These are phyloP conservation scores for Backusella circina DNA, from an alignment of 192 early-diverging fungal species.

Conservation along the genomic window DNA sequence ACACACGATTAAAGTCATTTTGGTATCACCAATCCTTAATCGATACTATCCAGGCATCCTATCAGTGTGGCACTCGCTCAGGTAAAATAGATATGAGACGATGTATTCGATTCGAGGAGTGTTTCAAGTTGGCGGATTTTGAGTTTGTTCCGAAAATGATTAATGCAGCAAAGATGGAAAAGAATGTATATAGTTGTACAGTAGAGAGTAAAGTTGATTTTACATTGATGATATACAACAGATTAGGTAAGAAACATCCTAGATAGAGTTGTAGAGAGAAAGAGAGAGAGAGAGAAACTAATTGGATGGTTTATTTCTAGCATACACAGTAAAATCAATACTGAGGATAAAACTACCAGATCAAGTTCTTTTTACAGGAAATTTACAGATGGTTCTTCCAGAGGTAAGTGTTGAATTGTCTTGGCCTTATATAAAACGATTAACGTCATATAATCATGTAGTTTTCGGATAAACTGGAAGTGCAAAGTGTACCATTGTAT, in stretches of 20 bases:
- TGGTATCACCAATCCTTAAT: constrained; percentile 73
- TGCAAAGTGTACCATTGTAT: constrained; percentile 34
- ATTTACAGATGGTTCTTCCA: background rate
- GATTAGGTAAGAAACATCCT: background rate
- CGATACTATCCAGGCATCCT: constrained; percentile 40
- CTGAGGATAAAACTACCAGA: background rate
- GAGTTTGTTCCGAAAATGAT: constrained; percentile 41
- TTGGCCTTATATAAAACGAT: background rate
- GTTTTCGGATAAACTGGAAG: background rate
- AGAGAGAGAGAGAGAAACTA: too few species aligned
- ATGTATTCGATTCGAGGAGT: constrained; percentile 47
- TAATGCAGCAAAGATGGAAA: background rate
- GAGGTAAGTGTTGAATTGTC: background rate
- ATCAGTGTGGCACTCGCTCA: constrained; percentile 44
- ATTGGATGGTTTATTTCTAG: background rate
- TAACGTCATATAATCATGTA: background rate
- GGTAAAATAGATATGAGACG: constrained; percentile 53
- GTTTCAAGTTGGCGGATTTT: constrained; percentile 58
- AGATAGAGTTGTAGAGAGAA: too few species aligned
- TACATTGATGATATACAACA: background rate
- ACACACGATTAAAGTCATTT: constrained; percentile 50
- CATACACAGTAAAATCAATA: background rate
- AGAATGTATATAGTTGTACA: constrained; percentile 37
- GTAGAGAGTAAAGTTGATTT: background rate
- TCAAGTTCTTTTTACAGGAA: background rate